Base-by-base conservation (phyloP, 768 basidiomycete species). In the Coprinopsis marcescibilis region DNA sequence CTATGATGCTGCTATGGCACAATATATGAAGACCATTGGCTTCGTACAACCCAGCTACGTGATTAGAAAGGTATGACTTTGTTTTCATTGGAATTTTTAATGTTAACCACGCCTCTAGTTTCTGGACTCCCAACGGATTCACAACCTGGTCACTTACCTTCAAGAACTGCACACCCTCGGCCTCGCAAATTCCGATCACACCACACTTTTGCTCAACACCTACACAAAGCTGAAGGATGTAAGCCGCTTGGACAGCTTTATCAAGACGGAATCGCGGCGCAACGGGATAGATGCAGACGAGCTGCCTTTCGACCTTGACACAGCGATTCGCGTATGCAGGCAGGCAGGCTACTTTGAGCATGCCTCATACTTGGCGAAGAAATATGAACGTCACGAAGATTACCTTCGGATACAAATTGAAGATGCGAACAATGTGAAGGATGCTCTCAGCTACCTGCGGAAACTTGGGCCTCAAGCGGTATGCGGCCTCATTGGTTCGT, bases 171-270 rank as follows among this genome's bases (percentile, higher is more conserved):
- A 99, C 60, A 75, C 88, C 1, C 73, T 84, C 1, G 86, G 89
- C 0, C 80, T 95, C 4, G 95, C 96, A 23, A 98, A 95, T 57
- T 81, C 91, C 0, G 94, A 98, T 57, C 95, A 97, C 59, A 99
- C 96, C 0, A 98, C 96, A 0, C 81, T 99, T 6, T 77, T 99
- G 3, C 79, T 99, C 20, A 98, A 98, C 61, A 93, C 94, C 4
- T 98, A 96, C 65, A 96, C 96, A 43, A 98, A 98, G 61, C 83
- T 96, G 17, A 90, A 92, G 50, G 96, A 99, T 56, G 82, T 92
- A 13, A 64, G 80, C 1, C 82, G 92, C 11, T 77, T 98, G 1
- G 91, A 97, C 56, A 80, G 74, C 49, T 99, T 99, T 64, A 89
- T 99, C 67, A 90, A 88, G 63, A 83, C 89, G 2, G 90, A 92